A percentile compares a stretch with the other conserved stretches of the same genome.
Evolutionary conservation across 352 stramenopile genomes (phyloP).

Genomic region (Pythium biforme): DNA sequence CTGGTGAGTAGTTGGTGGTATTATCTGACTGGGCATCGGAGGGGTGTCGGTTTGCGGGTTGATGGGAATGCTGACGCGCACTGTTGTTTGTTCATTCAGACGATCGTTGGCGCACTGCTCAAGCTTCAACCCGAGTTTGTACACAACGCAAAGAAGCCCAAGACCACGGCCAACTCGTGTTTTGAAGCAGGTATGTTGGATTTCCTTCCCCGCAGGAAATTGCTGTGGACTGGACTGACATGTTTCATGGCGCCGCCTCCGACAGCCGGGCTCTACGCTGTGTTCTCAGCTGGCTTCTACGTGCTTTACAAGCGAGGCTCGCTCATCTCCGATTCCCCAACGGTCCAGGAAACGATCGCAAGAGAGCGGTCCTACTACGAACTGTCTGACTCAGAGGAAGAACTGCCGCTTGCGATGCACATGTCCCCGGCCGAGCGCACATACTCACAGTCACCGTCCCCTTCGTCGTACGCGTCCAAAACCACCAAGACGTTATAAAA

Average conservation of each 20-base stretch:
- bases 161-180: slow-evolving; percentile 65
- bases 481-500: slow-evolving; percentile 16
- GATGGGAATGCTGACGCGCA: background rate
- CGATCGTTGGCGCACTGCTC: slow-evolving; percentile 65
- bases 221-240: background rate
- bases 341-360: slow-evolving; percentile 37
- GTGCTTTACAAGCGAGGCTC: slow-evolving; percentile 60
- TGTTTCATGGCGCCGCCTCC: background rate
- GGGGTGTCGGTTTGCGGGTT: too few relatives aligned
- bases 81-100: slow-evolving; percentile 27
- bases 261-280: slow-evolving; percentile 54
- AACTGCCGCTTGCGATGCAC: slow-evolving; percentile 62
- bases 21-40: background rate
- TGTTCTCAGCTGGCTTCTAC: slow-evolving; percentile 47
- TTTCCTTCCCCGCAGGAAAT: background rate
- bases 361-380: slow-evolving; percentile 55
- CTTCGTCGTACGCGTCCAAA: background rate
- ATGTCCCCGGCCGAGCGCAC: slow-evolving; percentile 52
- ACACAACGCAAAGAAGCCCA: slow-evolving; percentile 67
- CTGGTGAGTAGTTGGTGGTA: too few relatives aligned
- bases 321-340: slow-evolving; percentile 42
- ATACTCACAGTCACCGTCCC: slow-evolving; percentile 24
- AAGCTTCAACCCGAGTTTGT: slow-evolving; percentile 78
- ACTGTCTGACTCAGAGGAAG: slow-evolving; percentile 70
- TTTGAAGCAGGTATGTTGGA: slow-evolving; percentile 66